These are phyloP conservation scores for Kwoniella dejecticola DNA, from an alignment of 768 basidiomycete genomes.

Conservation along the genomic window DNA sequence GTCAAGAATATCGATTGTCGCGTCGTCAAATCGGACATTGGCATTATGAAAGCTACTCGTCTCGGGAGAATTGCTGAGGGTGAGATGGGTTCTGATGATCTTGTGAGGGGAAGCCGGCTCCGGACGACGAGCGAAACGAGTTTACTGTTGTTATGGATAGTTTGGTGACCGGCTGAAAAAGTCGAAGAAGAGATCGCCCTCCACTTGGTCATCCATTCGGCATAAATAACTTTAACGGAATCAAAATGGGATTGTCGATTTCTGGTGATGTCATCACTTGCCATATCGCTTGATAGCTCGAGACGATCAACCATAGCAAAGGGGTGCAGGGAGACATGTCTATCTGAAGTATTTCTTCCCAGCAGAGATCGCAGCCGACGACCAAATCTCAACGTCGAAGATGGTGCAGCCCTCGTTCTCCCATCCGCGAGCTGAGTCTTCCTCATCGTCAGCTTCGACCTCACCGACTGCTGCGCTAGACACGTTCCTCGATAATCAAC, in stretches of 20 bases:
- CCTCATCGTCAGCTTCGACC: background rate
- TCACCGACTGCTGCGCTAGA: slow-evolving; percentile 49
- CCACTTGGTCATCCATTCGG: slow-evolving; percentile 4
- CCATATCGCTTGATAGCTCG: no score
- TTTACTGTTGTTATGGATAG: background rate
- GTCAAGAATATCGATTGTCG: slow-evolving; percentile 48
- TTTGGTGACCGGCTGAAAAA: background rate
- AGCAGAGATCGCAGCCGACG: no score
- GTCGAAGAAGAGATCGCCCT: background rate
- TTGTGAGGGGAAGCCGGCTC: no score
- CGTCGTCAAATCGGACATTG: slow-evolving; percentile 26
- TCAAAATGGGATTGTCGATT: background rate
- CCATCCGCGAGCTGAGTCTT: slow-evolving; percentile 24
- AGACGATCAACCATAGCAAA: no score
- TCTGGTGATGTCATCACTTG: slow-evolving; percentile 5
- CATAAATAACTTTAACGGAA: slow-evolving; percentile 2
- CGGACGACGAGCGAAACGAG: no score
- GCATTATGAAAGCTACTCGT: slow-evolving; percentile 10
- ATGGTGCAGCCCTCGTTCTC: slow-evolving; percentile 52
- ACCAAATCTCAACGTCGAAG: no score
- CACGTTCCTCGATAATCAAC: slow-evolving; percentile 47
- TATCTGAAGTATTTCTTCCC: no score
- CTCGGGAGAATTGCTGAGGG: no score
- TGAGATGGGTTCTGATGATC: no score
- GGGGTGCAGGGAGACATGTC: no score